A percentile compares a stretch with the other conserved stretches of the same genome.
These are phyloP conservation scores for Brassica rapa DNA, from an alignment of 345 rosid species.

Conservation along the genomic window DNA sequence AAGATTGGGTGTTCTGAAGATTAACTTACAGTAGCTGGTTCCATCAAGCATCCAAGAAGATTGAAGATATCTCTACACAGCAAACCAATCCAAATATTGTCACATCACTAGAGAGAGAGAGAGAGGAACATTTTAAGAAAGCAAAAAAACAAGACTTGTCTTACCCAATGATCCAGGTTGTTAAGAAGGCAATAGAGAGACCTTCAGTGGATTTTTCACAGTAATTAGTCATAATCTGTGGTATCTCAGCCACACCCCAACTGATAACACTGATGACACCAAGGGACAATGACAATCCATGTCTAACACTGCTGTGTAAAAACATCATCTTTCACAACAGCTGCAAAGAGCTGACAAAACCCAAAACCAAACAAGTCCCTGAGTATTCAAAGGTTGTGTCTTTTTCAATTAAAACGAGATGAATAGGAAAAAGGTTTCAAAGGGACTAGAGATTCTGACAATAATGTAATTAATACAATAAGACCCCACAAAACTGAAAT, in stretches of 20 bases:
- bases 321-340: slow-evolving; percentile 27
- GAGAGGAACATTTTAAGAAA: not conserved
- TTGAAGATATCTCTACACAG: slow-evolving; percentile 74
- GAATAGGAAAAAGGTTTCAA: not conserved
- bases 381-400: not conserved
- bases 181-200: slow-evolving; percentile 73
- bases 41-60: slow-evolving; percentile 74
- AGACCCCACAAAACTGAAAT: slow-evolving; percentile 31
- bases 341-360: slow-evolving; percentile 15
- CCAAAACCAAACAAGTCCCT: not conserved
- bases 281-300: slow-evolving; percentile 54
- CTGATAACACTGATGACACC: slow-evolving; percentile 70
- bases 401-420: not conserved
- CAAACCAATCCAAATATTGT: not conserved
- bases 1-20: not conserved
- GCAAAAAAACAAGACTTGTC: not conserved
- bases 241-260: slow-evolving; percentile 85
- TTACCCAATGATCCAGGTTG: slow-evolving; percentile 83
- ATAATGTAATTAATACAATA: not conserved
- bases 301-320: slow-evolving; percentile 46
- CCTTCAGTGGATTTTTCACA: slow-evolving; percentile 71
- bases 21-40: slow-evolving; percentile 77
- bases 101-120: not conserved
- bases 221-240: slow-evolving; percentile 77
- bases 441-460: not conserved